These are phyloP conservation scores for Epichloe gansuensis DNA, from an alignment of 2,329 filamentous ascomycete species.

Conservation along the genomic window DNA sequence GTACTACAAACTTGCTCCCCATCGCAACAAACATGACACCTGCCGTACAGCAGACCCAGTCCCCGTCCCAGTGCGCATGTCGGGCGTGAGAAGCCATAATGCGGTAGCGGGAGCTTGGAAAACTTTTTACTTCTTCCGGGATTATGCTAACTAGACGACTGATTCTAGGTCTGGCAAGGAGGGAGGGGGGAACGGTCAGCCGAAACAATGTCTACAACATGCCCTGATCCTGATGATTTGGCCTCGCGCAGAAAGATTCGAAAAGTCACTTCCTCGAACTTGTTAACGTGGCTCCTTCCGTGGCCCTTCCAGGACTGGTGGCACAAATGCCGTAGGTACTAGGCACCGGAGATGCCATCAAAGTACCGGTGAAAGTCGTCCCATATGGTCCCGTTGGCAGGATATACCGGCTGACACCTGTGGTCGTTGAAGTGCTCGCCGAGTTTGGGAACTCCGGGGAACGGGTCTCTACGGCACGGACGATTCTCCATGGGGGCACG, in stretches of 20 bases:
- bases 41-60: no score
- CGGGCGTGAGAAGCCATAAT: no score
- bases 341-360: not conserved
- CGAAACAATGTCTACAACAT: not conserved
- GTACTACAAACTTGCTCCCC: no score
- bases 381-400: not conserved
- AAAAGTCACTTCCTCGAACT: not conserved
- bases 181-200: no score
- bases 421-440: not conserved
- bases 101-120: no score
- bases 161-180: no score
- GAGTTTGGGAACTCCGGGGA: not conserved
- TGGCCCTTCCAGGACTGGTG: not conserved
- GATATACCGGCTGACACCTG: not conserved
- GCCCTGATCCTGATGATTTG: not conserved
- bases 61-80: no score
- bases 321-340: not conserved
- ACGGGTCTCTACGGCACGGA: no score
- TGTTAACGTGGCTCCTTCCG: not conserved
- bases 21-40: no score
- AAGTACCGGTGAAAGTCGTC: not conserved
- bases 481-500: no score
- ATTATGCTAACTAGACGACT: no score
- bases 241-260: not conserved
- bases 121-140: no score